These are phyloP conservation scores for Fraxinus cuspidata DNA, from an alignment of 257 asterid species.

Conservation along the genomic window DNA sequence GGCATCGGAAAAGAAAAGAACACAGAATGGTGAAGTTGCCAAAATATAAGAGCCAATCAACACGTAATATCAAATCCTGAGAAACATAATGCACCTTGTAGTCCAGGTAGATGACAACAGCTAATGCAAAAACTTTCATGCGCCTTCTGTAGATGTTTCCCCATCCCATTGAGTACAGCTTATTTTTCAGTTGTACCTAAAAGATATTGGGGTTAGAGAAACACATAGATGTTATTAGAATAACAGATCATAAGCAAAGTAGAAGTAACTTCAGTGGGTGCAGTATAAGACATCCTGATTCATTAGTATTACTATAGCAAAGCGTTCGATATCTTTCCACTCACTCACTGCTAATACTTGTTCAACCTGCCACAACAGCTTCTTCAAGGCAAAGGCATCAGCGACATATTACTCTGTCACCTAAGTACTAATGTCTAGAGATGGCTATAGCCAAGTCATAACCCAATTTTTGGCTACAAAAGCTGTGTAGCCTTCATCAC, in stretches of 20 bases:
- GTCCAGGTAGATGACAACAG: constrained; percentile 80
- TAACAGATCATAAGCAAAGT: background rate
- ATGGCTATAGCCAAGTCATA: constrained; percentile 4
- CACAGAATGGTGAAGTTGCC: background rate
- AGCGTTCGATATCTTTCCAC: background rate
- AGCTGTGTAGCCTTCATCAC: background rate
- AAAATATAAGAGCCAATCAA: constrained; percentile 21
- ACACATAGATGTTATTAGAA: constrained; percentile 23
- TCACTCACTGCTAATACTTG: background rate
- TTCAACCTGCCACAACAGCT: background rate
- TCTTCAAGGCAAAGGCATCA: background rate
- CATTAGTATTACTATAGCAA: background rate
- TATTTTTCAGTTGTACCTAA: constrained; percentile 23
- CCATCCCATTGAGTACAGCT: constrained; percentile 69
- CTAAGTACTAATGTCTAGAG: background rate
- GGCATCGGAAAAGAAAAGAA: constrained; percentile 18
- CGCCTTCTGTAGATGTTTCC: constrained; percentile 89
- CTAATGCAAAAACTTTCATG: constrained; percentile 75
- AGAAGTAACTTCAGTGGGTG: background rate
- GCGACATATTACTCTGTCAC: background rate
- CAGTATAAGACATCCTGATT: background rate
- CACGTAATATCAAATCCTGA: constrained; percentile 14
- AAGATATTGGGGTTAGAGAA: constrained; percentile 30
- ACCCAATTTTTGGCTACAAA: background rate
- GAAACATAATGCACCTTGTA: constrained; percentile 67